Conservation (phyloP, 768 basidiomycete species). For the Trametes maxima region DNA sequence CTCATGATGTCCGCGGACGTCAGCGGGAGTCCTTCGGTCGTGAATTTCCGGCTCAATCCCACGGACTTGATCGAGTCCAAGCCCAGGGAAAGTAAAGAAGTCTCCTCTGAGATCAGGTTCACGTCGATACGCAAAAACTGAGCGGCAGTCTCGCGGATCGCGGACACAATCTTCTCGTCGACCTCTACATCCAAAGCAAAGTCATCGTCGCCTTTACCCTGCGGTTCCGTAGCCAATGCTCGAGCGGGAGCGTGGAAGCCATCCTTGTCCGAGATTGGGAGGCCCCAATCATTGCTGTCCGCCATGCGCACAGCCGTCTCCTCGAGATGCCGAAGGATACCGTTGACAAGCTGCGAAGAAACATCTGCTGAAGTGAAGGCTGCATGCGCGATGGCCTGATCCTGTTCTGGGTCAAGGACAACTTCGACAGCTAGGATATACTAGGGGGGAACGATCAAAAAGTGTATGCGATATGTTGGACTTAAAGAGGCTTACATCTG, state of each 20-base stretch:
- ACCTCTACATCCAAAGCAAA: neutral
- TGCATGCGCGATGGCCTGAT: conserved; percentile 25
- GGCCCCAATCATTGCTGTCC: conserved; percentile 3
- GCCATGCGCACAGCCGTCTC: conserved; percentile 26
- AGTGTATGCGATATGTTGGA: neutral
- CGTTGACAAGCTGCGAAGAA: conserved; percentile 22
- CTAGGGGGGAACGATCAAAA: neutral
- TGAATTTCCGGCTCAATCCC: conserved; percentile 41
- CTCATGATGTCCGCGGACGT: conserved; percentile 42
- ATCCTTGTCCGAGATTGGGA: neutral
- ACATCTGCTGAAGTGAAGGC: conserved; percentile 30
- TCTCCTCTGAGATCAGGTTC: conserved; percentile 9
- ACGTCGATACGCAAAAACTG: conserved; percentile 17
- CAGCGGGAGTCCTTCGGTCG: conserved; percentile 36
- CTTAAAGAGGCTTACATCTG: conserved; percentile 31
- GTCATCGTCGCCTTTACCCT: neutral
- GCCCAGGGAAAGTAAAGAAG: conserved; percentile 48
- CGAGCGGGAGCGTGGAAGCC: neutral
- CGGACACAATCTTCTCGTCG: conserved; percentile 1
- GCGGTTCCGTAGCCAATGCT: neutral
- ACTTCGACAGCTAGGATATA: conserved; percentile 29
- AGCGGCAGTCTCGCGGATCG: conserved; percentile 10
- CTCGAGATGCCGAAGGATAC: conserved; percentile 32
- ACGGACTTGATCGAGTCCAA: conserved; percentile 52
- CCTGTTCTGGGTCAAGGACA: conserved; percentile 27